Percentiles rank a stretch among this genome's conserved stretches.
phyloP scores from a whole-genome alignment of 805 yeast genomes.

The Sugiyamaella valdiviana region DNA sequence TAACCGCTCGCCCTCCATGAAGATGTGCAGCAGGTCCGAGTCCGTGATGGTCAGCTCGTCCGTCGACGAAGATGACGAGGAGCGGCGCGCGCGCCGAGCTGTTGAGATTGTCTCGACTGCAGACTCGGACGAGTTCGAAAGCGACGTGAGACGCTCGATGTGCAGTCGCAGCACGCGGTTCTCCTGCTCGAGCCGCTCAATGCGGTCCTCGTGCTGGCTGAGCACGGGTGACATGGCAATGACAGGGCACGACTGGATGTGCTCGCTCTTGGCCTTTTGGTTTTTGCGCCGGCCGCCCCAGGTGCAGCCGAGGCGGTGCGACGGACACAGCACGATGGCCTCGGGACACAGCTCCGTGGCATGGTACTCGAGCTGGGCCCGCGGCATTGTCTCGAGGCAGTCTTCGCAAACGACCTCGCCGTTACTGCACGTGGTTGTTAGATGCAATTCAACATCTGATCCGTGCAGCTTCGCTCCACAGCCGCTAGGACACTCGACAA shows the following conservation, averaged over 20 bases:
- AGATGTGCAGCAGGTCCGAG: conserved; percentile 16
- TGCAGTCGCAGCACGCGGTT: conserved; percentile 28
- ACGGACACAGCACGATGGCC: conserved; percentile 22
- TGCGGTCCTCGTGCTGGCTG: conserved; percentile 23
- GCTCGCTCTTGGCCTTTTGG: conserved; percentile 12
- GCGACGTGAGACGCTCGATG: conserved; percentile 21
- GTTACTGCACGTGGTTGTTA: conserved; percentile 8
- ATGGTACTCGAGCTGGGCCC: conserved; percentile 17
- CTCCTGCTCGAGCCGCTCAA: conserved; percentile 29
- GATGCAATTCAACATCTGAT: conserved; percentile 18
- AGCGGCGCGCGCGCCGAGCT: conserved; percentile 13
- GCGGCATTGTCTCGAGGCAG: conserved; percentile 16
- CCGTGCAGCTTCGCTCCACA: conserved; percentile 17
- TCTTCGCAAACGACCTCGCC: conserved; percentile 10
- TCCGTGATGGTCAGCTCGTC: conserved; percentile 12
- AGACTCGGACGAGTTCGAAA: background rate
- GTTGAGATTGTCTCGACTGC: background rate
- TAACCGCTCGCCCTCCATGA: conserved; percentile 32
- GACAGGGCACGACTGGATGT: conserved; percentile 24
- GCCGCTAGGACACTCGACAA: conserved; percentile 19
- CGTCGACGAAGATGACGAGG: background rate
- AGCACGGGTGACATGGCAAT: conserved; percentile 26
- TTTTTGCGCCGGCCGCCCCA: conserved; percentile 20
- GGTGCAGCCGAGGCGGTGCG: conserved; percentile 27
- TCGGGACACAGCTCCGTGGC: conserved; percentile 16